phyloP scores from a whole-genome alignment of 192 early-diverging fungal species.

The Backusella australiensis region DNA sequence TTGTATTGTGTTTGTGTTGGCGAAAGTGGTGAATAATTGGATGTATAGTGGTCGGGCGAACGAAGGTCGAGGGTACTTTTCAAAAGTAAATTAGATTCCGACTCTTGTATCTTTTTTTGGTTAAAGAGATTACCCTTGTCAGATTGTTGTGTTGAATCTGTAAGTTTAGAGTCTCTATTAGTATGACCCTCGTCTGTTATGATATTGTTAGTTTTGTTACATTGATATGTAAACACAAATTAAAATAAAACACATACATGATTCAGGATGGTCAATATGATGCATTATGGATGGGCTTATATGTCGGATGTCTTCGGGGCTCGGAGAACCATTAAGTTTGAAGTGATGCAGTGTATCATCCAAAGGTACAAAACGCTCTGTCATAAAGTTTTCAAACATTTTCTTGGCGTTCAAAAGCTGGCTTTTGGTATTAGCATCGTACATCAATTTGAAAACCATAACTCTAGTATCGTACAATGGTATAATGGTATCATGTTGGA shows the following conservation, averaged over 20 bases:
- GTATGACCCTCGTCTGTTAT: slow-evolving; percentile 11
- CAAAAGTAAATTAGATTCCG: slow-evolving; percentile 1
- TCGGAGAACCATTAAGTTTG: slow-evolving; percentile 8
- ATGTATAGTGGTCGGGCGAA: slow-evolving; percentile 2
- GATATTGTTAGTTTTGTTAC: background rate
- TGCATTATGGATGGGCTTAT: slow-evolving; percentile 16
- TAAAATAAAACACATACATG: slow-evolving; percentile 13
- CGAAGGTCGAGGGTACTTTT: background rate
- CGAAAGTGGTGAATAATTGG: slow-evolving; percentile 1
- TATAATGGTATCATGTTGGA: background rate
- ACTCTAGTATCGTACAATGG: background rate
- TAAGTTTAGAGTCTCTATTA: background rate
- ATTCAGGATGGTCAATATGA: slow-evolving; percentile 14
- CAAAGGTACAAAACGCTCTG: slow-evolving; percentile 1
- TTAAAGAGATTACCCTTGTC: slow-evolving; percentile 4
- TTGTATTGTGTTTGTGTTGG: background rate
- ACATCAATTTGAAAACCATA: background rate
- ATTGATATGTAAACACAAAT: background rate
- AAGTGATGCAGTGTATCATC: slow-evolving; percentile 3
- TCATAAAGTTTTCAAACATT: slow-evolving; percentile 11
- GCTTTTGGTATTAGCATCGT: slow-evolving; percentile 5
- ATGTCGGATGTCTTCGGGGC: slow-evolving; percentile 7
- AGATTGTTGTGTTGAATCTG: background rate
- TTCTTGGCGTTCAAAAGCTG: background rate
- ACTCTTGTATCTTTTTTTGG: slow-evolving; percentile 1